Evolutionary conservation across 768 basidiomycete genomes (phyloP).

Genomic region (Trametes punicea): DNA sequence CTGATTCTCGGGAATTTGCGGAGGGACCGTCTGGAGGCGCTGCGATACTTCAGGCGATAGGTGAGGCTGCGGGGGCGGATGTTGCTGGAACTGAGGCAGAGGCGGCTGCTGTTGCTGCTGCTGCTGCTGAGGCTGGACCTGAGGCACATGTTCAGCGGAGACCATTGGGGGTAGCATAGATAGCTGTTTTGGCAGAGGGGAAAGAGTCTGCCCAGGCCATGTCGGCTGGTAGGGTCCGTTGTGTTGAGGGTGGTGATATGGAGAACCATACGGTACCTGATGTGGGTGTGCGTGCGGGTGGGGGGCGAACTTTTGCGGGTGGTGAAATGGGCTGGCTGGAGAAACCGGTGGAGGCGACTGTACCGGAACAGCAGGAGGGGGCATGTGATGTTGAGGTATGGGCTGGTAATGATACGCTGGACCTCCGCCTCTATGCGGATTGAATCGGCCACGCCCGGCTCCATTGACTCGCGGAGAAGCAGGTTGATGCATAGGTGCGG

Average conservation of each 20-base stretch:
- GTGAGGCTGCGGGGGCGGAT: neutral
- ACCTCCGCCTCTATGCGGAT: constrained; percentile 36
- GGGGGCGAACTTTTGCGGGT: constrained; percentile 32
- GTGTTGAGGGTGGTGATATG: constrained; percentile 27
- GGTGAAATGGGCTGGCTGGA: constrained; percentile 29
- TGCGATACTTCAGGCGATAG: constrained; percentile 2
- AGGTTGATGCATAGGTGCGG: constrained; percentile 35
- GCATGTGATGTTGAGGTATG: constrained; percentile 31
- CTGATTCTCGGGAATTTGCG: neutral
- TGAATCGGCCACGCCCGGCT: constrained; percentile 35
- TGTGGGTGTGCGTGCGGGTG: constrained; percentile 23
- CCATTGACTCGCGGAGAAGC: constrained; percentile 36
- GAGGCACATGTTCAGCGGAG: constrained; percentile 6
- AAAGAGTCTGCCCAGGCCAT: constrained; percentile 49
- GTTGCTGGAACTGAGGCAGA: constrained; percentile 1
- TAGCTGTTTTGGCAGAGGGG: constrained; percentile 63
- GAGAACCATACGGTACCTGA: constrained; percentile 28
- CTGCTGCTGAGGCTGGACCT: constrained; percentile 8
- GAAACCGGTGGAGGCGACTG: constrained; percentile 27
- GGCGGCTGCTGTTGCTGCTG: constrained; percentile 5
- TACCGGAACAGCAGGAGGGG: constrained; percentile 23
- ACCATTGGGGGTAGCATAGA: constrained; percentile 36
- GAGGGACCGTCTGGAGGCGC: neutral
- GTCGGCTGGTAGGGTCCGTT: constrained; percentile 36
- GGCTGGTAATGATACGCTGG: constrained; percentile 39